Evolutionary conservation across 2,329 filamentous ascomycete genomes (phyloP), one percentile per base, ranked within the genome.

Genomic region (Rachicladosporium sp.): DNA sequence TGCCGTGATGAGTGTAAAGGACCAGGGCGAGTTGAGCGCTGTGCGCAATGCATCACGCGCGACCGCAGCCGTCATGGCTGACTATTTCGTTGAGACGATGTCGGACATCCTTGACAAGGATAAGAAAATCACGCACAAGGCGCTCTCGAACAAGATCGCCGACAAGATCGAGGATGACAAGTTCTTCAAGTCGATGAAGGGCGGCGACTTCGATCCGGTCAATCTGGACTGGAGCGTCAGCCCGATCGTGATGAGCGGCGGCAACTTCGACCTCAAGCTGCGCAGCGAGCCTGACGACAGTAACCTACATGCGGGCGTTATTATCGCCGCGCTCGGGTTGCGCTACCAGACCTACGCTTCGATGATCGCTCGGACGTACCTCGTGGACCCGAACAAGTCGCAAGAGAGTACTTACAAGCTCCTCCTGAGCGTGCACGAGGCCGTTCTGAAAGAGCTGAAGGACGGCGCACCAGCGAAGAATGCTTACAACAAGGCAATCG

Each of bases 21-120:
- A 96, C 57, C 88, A 95, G 61, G 82, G 80, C 54, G 91, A 98
- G 64, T 70, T 98, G 50, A 84, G 89, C 49, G 81, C 85, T 8
- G 95, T 98, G 73, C 80, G 93, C 56, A 93, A 89, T 50, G 87
- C 89, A 4, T 91, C 91, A 40, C 83, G 91, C 57, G 89, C 91
- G 35, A 95, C 88, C 51, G 89, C 93, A 49, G 88, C 87, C 43
- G 70, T 96, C 44, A 93, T 96, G 80, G 86, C 86, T 37, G 86
- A 89, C 43, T 98, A 91, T 63, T 96, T 96, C 60, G 80, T 98
- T 49, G 91, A 98, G 57, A 88, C 95, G 60, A 96, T 98, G 88
- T 94, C 89, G 37, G 82, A 83, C 51, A 82, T 96, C 38, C 76
- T 98, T 44, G 91, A 98, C 56, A 82, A 88, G 50, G 93, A 96